Evolutionary conservation across 140 eudicot species (phyloP), one percentile per base, ranked within the genome.

Genomic region (Ambrosia hybrid): DNA sequence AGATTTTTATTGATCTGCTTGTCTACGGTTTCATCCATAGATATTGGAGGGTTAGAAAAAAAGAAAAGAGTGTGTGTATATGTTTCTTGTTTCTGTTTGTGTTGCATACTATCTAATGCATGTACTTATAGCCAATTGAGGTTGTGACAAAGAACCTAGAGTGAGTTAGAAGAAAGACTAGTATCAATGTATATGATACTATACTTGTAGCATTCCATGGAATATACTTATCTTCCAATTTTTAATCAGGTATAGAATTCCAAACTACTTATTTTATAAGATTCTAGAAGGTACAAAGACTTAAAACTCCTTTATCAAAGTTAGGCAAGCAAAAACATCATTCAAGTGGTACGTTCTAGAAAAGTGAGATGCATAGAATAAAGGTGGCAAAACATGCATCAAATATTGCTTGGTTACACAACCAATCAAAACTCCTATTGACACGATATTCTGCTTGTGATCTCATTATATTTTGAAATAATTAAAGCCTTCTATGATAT

Each of bases 171-270:
- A 70, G 21, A 37, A 55, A 14, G n/a, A 55, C 38, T 55, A 6
- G 16, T 12, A 39, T 9, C 0, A 8, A 3, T 21, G 41, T 56
- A 46, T 57, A 57, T 71, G 51, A 62, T 34, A 33, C 70, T 61
- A 48, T 9, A 33, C 52, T 36, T 73, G 77, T 34, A 62, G 16
- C 63, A 49, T 33, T 48, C 6, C 21, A 71, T 71, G 21, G 65
- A 71, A 71, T 56, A 11, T 39, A 13, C 37, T 34, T 62, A 5
- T 61, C 71, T 73, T 73, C 63, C 3, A 2, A 36, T 1, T 13
- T 59, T 61, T 72, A 43, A 30, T 51, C 12, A 61, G 33, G 70
- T 61, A 73, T 73, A 73, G 75, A 56, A 70, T 70, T 53, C 5
- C 51, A 70, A 56, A 56, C 26, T 39, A 56, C 56, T 15, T 53